Percentiles rank a stretch among this genome's conserved stretches.
These are phyloP conservation scores for Syncephalis plumigaleata DNA, from an alignment of 371 early-diverging fungal species.

Conservation along the genomic window DNA sequence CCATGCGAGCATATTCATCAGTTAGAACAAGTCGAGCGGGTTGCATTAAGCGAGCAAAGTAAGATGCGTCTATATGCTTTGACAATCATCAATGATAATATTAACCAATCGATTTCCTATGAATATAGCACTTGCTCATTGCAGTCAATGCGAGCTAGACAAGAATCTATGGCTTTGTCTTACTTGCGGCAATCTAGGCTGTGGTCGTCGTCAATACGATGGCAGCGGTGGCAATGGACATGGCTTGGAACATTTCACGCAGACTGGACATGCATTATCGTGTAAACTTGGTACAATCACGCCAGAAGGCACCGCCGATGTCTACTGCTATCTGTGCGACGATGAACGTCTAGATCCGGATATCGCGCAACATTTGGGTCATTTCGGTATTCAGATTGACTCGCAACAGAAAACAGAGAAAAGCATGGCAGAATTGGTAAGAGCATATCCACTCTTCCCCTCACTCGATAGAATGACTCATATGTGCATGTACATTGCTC, in stretches of 20 bases:
- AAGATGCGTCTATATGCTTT: no score
- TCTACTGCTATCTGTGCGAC: constrained; percentile 84
- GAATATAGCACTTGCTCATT: constrained; percentile 43
- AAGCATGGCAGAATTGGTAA: constrained; percentile 75
- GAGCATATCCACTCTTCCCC: neutral
- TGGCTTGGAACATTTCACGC: constrained; percentile 73
- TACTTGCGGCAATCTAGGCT: constrained; percentile 57
- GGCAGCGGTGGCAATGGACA: constrained; percentile 99
- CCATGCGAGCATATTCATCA: constrained; percentile 69
- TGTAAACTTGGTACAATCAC: constrained; percentile 93
- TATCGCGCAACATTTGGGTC: constrained; percentile 53
- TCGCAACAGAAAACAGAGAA: constrained; percentile 81
- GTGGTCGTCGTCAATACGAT: constrained; percentile 84
- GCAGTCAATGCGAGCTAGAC: constrained; percentile 72
- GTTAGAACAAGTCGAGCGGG: constrained; percentile 37
- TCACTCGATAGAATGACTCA: neutral
- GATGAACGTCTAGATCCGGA: constrained; percentile 69
- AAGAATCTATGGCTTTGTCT: constrained; percentile 73
- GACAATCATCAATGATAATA: neutral
- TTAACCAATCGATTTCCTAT: neutral
- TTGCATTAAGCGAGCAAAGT: constrained; percentile 22
- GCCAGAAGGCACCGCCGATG: constrained; percentile 90
- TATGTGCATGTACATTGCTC: neutral
- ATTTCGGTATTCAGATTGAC: constrained; percentile 78
- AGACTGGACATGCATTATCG: constrained; percentile 67